Evolutionary conservation across 2,329 filamentous ascomycete species (phyloP), one percentile per base, ranked within the genome.

Genomic region (Curvularia eragrostidis): DNA sequence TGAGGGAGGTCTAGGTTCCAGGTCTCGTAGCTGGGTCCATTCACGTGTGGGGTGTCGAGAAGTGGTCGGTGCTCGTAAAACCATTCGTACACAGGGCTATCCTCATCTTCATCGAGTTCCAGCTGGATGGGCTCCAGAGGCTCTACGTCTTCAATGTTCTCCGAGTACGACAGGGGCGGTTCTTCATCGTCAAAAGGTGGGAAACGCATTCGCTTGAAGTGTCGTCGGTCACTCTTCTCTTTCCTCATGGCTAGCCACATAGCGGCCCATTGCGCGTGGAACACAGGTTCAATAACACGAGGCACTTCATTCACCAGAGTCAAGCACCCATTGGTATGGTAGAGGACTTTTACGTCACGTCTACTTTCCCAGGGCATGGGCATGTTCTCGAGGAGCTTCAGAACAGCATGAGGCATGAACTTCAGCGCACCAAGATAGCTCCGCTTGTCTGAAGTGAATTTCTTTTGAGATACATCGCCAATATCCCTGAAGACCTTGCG

Each of bases 191-290:
- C 95, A 68, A 99, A 99, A 0, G 96, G 96, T 18, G 95, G 95
- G 70, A 99, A 99, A 68, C 96, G 88, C 95, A 99, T 99, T 64
- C 95, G 88, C 83, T 99, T 99, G 84, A 99, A 99, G 69, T 98
- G 87, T 73, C 94, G 84, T 77, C 95, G 84, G 72, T 99, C 95
- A 73, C 93, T 95, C 84, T 99, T 99, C 76, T 99, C 95, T 69
- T 96, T 90, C 69, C 95, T 88, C 95, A 99, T 99, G 43, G 91
- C 92, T 24, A 96, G 89, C 95, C 95, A 99, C 95, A 99, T 99
- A 53, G 94, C 96, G 12, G 95, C 95, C 95, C 95, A 99, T 77
- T 99, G 95, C 56, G 95, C 95, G 75, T 97, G 93, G 78, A 96
- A 99, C 3, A 99, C 91, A 0, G 95, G 95, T 75, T 98, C 95